These are phyloP conservation scores for Entomortierella chlamydospora DNA, from an alignment of 192 early-diverging fungal genomes.

Conservation along the genomic window DNA sequence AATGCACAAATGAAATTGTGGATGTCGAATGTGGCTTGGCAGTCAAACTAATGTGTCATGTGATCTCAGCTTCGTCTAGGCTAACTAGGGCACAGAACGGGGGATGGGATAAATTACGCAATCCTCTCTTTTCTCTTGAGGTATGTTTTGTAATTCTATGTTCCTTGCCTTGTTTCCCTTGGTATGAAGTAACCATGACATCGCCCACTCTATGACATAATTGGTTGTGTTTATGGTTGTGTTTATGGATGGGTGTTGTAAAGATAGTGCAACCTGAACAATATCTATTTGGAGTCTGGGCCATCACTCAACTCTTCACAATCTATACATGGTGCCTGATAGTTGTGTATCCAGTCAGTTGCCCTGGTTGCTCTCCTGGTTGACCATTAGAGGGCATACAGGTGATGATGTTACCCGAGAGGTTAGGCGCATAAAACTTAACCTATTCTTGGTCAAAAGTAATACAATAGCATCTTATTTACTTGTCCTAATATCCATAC, in stretches of 20 bases:
- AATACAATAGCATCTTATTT: too few species aligned
- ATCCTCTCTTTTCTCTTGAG: too few species aligned
- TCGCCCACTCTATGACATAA: constrained; percentile 42
- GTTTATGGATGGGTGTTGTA: constrained; percentile 44
- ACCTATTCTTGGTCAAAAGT: too few species aligned
- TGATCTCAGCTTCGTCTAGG: too few species aligned
- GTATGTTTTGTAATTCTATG: constrained; percentile 12
- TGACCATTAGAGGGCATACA: constrained; percentile 32
- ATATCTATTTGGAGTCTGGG: constrained; percentile 48
- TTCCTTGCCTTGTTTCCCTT: neutral
- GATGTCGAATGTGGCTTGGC: too few species aligned
- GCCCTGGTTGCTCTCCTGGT: constrained; percentile 37
- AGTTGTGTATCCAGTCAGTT: constrained; percentile 43
- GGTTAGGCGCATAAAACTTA: constrained; percentile 43
- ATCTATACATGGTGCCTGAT: too few species aligned
- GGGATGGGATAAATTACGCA: too few species aligned
- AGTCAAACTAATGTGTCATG: too few species aligned
- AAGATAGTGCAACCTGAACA: constrained; percentile 45
- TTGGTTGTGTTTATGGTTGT: constrained; percentile 48
- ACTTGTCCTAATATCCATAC: too few species aligned
- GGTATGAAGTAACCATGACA: constrained; percentile 26
- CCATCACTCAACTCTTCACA: constrained; percentile 40
- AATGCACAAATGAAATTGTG: too few species aligned
- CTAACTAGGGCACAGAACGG: too few species aligned
- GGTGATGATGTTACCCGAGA: constrained; percentile 48